phyloP scores from a whole-genome alignment of 1,139 yeast genomes.

The Sugiyamaella grinbergsii region DNA sequence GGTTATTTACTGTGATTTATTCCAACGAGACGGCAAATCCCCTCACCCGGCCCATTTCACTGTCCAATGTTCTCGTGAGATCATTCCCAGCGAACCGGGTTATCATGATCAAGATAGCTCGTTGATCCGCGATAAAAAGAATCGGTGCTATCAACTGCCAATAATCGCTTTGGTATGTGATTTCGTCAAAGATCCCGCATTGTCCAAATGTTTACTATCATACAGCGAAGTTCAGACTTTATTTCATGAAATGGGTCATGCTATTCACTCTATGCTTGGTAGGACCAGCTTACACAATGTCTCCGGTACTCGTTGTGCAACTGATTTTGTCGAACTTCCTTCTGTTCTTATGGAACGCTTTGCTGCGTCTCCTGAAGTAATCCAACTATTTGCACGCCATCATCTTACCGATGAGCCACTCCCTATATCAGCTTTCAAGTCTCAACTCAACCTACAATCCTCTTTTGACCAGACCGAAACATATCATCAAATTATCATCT shows the following conservation, averaged over 20 bases:
- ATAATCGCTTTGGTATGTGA: slow-evolving; percentile 89
- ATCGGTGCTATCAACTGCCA: slow-evolving; percentile 67
- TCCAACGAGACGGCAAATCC: slow-evolving; percentile 60
- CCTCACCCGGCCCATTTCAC: slow-evolving; percentile 93
- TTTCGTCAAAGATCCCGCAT: slow-evolving; percentile 52
- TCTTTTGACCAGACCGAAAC: slow-evolving; percentile 71
- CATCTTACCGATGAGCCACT: slow-evolving; percentile 67
- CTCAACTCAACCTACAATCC: slow-evolving; percentile 56
- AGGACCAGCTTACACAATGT: slow-evolving; percentile 86
- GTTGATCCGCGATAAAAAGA: slow-evolving; percentile 34
- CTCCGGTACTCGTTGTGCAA: slow-evolving; percentile 92
- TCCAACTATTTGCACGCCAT: slow-evolving; percentile 73
- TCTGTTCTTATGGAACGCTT: slow-evolving; percentile 94
- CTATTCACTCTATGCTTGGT: slow-evolving; percentile 97
- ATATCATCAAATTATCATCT: slow-evolving; percentile 87
- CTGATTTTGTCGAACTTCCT: slow-evolving; percentile 96
- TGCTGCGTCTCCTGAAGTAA: slow-evolving; percentile 77
- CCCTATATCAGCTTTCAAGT: slow-evolving; percentile 52
- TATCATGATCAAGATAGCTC: slow-evolving; percentile 22
- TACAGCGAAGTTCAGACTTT: slow-evolving; percentile 86
- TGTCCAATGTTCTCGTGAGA: slow-evolving; percentile 84
- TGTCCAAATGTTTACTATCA: slow-evolving; percentile 53
- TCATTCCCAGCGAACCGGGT: slow-evolving; percentile 55
- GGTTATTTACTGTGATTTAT: slow-evolving; percentile 67
- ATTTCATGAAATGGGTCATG: slow-evolving; percentile 99